These are phyloP conservation scores for Cornus kousa DNA, from an alignment of 148 eudicot species.

Conservation along the genomic window DNA sequence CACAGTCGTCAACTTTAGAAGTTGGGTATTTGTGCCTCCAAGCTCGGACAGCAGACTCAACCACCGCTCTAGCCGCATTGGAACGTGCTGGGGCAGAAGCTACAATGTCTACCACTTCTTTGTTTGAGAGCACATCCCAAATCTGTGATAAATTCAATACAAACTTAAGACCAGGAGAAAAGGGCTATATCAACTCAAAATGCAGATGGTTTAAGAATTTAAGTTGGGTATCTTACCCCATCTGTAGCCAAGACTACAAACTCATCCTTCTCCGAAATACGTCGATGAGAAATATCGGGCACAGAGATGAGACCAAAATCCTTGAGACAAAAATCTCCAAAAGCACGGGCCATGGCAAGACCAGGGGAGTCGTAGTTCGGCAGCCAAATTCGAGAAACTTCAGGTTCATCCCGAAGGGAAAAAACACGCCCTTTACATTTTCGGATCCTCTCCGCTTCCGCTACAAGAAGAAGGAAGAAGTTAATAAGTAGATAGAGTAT, in stretches of 20 bases:
- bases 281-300: slow-evolving; percentile 34
- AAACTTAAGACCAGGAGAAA: neutral
- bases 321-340: slow-evolving; percentile 34
- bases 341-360: slow-evolving; percentile 35
- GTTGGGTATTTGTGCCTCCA: slow-evolving; percentile 40
- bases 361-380: slow-evolving; percentile 29
- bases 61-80: slow-evolving; percentile 27
- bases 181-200: neutral
- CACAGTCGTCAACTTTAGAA: slow-evolving; percentile 69
- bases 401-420: slow-evolving; percentile 34
- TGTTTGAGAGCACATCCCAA: slow-evolving; percentile 90
- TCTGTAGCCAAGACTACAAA: slow-evolving; percentile 84
- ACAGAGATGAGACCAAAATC: slow-evolving; percentile 31
- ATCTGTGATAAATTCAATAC: slow-evolving; percentile 34
- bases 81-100: slow-evolving; percentile 42
- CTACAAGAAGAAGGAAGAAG: slow-evolving; percentile 27
- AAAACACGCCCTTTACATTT: slow-evolving; percentile 46
- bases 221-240: slow-evolving; percentile 50
- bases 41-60: slow-evolving; percentile 23
- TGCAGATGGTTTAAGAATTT: neutral
- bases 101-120: slow-evolving; percentile 73
- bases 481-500: neutral
- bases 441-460: slow-evolving; percentile 79
- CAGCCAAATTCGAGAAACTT: slow-evolving; percentile 33
- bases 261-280: slow-evolving; percentile 71